Evolutionary conservation across 371 early-diverging fungal genomes (phyloP).

Genomic region (Encephalitozoon cuniculi): DNA sequence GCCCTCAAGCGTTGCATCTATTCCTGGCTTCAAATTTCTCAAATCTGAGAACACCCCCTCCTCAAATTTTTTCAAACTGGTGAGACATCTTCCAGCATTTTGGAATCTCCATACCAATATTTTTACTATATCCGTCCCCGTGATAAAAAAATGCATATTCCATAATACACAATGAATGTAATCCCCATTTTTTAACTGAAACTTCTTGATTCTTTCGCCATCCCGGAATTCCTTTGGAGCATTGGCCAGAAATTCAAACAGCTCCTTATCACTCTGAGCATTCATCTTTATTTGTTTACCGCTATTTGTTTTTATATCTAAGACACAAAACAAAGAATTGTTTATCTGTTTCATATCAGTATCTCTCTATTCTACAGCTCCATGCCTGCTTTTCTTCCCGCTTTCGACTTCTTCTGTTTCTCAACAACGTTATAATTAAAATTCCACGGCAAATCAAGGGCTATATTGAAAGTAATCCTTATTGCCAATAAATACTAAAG

Average conservation of each 20-base stretch:
- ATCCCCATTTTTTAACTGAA: slow-evolving; percentile 62
- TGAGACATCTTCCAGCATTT: slow-evolving; percentile 73
- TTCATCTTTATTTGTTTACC: slow-evolving; percentile 54
- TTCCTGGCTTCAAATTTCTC: slow-evolving; percentile 88
- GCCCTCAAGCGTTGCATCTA: slow-evolving; percentile 85
- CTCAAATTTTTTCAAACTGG: slow-evolving; percentile 89
- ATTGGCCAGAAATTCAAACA: slow-evolving; percentile 60
- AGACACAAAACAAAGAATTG: slow-evolving; percentile 12
- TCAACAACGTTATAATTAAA: background rate
- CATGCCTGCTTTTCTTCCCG: background rate
- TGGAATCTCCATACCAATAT: slow-evolving; percentile 83
- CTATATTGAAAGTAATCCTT: background rate
- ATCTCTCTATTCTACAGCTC: background rate
- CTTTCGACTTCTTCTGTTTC: background rate
- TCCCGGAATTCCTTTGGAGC: slow-evolving; percentile 61
- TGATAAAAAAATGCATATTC: slow-evolving; percentile 62
- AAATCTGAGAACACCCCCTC: slow-evolving; percentile 94
- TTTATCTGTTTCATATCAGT: slow-evolving; percentile 35
- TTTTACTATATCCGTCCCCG: slow-evolving; percentile 95
- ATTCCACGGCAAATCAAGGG: background rate
- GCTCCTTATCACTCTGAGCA: slow-evolving; percentile 58
- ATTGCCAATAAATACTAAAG: background rate
- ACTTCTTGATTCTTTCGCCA: slow-evolving; percentile 60
- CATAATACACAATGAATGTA: slow-evolving; percentile 62
- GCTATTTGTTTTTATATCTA: slow-evolving; percentile 23